Conservation (phyloP, 345 rosid genomes). For the Sisymbrium irio region DNA sequence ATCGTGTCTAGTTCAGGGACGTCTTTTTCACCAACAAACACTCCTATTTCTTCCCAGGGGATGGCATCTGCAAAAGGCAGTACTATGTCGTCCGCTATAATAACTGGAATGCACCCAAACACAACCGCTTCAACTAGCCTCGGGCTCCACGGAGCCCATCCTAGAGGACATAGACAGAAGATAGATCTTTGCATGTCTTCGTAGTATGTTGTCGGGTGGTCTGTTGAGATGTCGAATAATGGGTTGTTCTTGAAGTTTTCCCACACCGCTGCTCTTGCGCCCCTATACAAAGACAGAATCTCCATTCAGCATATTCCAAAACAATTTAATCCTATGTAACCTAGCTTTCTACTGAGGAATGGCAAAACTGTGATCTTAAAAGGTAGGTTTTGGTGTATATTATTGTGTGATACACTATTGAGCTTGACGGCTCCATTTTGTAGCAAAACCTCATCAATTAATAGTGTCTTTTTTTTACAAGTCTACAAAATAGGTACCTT, state of each 20-base stretch:
- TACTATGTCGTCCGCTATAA: slow-evolving; percentile 93
- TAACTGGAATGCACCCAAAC: slow-evolving; percentile 95
- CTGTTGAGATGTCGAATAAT: slow-evolving; percentile 89
- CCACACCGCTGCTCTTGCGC: slow-evolving; percentile 99
- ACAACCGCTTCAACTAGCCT: slow-evolving; percentile 98
- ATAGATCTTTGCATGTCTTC: slow-evolving; percentile 97
- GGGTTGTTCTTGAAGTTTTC: slow-evolving; percentile 95
- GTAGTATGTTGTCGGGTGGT: slow-evolving; percentile 90
- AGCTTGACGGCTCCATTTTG: background rate
- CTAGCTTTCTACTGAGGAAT: background rate
- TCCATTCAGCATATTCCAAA: slow-evolving; percentile 10
- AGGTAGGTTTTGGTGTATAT: background rate
- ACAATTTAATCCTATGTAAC: background rate
- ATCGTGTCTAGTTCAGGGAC: slow-evolving; percentile 78
- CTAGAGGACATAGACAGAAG: slow-evolving; percentile 91
- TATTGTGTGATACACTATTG: background rate
- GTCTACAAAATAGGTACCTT: slow-evolving; percentile 46
- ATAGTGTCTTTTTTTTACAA: background rate
- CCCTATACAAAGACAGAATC: slow-evolving; percentile 43
- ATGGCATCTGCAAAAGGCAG: slow-evolving; percentile 96
- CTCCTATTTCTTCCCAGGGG: slow-evolving; percentile 98
- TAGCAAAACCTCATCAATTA: background rate
- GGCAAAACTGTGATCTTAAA: background rate
- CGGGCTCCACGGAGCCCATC: slow-evolving; percentile 99
- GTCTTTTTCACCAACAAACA: slow-evolving; percentile 82